These are phyloP conservation scores for Akanthomyces muscarius DNA, from an alignment of 2,329 filamentous ascomycete genomes.

Conservation along the genomic window DNA sequence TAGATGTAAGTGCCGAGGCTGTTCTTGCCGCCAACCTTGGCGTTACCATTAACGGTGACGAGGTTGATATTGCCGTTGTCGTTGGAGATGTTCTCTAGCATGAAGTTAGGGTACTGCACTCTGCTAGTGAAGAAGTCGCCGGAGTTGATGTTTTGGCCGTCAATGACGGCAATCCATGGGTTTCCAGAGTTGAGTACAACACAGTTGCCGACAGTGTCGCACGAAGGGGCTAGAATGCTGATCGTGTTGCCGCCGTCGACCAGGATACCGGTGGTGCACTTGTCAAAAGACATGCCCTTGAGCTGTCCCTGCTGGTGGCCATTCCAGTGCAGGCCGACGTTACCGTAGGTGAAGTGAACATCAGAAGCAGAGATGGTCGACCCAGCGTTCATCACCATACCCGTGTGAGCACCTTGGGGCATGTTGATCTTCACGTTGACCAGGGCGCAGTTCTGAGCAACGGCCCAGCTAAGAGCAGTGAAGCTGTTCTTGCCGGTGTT, in stretches of 20 bases:
- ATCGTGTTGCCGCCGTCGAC: constrained; percentile 15
- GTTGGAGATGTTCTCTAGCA: constrained; percentile 21
- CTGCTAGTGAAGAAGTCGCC: constrained; percentile 11
- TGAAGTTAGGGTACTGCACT: constrained; percentile 15
- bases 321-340: constrained; percentile 22
- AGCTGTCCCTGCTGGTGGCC: constrained; percentile 15
- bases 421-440: constrained; percentile 20
- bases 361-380: constrained; percentile 22
- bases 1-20: constrained; percentile 40
- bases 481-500: constrained; percentile 19
- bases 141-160: constrained; percentile 11
- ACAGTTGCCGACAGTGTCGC: constrained; percentile 13
- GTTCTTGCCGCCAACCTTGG: constrained; percentile 17
- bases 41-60: constrained; percentile 13
- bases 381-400: constrained; percentile 18
- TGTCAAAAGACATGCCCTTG: constrained; percentile 15
- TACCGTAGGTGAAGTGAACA: constrained; percentile 21
- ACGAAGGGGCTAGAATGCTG: constrained; percentile 11
- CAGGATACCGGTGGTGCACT: constrained; percentile 18
- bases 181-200: constrained; percentile 11
- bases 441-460: constrained; percentile 23
- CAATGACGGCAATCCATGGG: constrained; percentile 11
- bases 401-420: constrained; percentile 20
- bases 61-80: constrained; percentile 20
- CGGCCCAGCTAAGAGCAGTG: constrained; percentile 21